Evolutionary conservation across 495 filamentous ascomycete species (phyloP).

Genomic region (Xylaria curta): DNA sequence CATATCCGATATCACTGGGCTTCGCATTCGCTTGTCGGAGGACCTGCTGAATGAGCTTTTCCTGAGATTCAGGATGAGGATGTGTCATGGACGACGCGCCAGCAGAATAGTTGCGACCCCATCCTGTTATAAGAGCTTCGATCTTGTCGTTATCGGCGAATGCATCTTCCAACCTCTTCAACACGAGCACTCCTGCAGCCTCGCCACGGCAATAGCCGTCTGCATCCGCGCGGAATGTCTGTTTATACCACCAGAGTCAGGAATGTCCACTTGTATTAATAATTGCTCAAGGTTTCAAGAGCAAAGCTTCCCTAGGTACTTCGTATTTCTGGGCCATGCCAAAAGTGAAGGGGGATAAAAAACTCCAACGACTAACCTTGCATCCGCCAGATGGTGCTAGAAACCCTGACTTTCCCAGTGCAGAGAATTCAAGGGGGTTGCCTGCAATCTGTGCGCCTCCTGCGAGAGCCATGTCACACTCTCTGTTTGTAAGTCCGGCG

Average conservation of each 20-base stretch:
- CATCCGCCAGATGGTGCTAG: slow-evolving; percentile 35
- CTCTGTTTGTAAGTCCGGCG: slow-evolving; percentile 68
- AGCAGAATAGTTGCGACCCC: slow-evolving; percentile 53
- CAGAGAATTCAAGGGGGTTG: slow-evolving; percentile 73
- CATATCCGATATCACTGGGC: slow-evolving; percentile 66
- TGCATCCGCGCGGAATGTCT: slow-evolving; percentile 31
- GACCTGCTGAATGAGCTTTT: slow-evolving; percentile 63
- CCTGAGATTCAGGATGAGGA: slow-evolving; percentile 66
- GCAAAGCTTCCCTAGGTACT: not conserved
- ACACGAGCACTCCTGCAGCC: slow-evolving; percentile 51
- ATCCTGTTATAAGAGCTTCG: slow-evolving; percentile 45
- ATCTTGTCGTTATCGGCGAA: slow-evolving; percentile 56
- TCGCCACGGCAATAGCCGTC: slow-evolving; percentile 68
- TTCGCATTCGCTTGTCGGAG: slow-evolving; percentile 63
- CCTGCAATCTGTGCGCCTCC: slow-evolving; percentile 70
- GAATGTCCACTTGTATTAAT: not conserved
- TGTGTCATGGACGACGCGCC: slow-evolving; percentile 64
- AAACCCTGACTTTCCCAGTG: slow-evolving; percentile 49
- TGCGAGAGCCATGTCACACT: slow-evolving; percentile 66
- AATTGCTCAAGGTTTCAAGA: not conserved
- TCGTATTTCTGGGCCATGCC: not conserved
- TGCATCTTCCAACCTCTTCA: slow-evolving; percentile 59
- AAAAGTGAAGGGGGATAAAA: not conserved
- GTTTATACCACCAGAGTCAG: not conserved
- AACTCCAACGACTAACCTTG: slow-evolving; percentile 8